Percentiles rank a stretch among this genome's conserved stretches.
These are phyloP conservation scores for Elsinoe necatrix DNA, from an alignment of 2,329 filamentous ascomycete genomes.

Conservation along the genomic window DNA sequence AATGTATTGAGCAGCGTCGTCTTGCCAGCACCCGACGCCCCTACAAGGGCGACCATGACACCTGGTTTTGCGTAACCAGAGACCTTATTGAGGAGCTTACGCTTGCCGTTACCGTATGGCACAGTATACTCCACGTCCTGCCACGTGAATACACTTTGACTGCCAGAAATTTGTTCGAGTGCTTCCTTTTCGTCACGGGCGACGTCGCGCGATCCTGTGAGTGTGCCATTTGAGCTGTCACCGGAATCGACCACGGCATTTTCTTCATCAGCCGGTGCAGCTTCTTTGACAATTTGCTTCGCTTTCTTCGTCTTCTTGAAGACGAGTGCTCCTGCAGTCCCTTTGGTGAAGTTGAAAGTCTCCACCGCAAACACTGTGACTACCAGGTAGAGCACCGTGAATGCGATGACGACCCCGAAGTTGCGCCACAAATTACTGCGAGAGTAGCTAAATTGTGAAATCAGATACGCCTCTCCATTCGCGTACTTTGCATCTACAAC, in stretches of 20 bases:
- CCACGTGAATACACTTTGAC: conserved; percentile 63
- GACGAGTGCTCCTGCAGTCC: conserved; percentile 59
- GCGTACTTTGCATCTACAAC: conserved; percentile 43
- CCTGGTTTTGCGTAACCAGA: conserved; percentile 74
- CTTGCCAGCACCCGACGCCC: conserved; percentile 74
- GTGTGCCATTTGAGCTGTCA: conserved; percentile 25
- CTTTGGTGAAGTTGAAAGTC: conserved; percentile 51
- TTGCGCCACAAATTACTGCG: conserved; percentile 59
- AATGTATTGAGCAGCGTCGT: conserved; percentile 73
- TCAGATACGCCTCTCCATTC: conserved; percentile 47
- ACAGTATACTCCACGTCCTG: conserved; percentile 63
- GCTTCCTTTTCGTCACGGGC: conserved; percentile 34
- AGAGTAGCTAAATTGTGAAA: conserved; percentile 48
- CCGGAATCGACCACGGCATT: conserved; percentile 32
- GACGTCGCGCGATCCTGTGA: conserved; percentile 23
- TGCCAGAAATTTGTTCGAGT: conserved; percentile 44
- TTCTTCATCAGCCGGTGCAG: conserved; percentile 49
- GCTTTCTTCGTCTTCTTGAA: conserved; percentile 61
- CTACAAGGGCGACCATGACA: conserved; percentile 71
- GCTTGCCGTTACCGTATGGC: conserved; percentile 55
- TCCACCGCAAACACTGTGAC: conserved; percentile 65
- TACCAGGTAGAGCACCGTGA: conserved; percentile 63
- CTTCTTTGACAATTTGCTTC: conserved; percentile 48
- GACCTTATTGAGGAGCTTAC: conserved; percentile 59
- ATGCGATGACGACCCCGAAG: conserved; percentile 69